These are phyloP conservation scores for Claviceps fusiformis DNA, from an alignment of 2,329 filamentous ascomycete species.

Conservation along the genomic window DNA sequence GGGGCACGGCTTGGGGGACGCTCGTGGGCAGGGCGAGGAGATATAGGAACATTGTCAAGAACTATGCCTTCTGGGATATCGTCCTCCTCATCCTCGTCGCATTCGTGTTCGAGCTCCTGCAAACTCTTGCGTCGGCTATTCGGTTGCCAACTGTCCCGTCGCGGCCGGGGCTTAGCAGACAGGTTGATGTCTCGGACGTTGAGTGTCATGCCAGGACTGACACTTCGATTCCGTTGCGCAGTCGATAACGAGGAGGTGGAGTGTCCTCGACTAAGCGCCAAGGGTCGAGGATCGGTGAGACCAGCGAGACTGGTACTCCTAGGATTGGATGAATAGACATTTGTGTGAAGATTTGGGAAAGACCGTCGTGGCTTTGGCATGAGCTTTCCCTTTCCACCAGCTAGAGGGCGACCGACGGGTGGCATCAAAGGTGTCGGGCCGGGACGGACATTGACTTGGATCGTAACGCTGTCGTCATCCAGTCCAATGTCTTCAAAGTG, in stretches of 20 bases:
- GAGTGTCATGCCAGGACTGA: constrained; percentile 35
- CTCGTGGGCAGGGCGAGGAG: constrained; percentile 50
- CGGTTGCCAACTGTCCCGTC: constrained; percentile 60
- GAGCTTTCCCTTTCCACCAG: constrained; percentile 16
- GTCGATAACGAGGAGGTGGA: constrained; percentile 25
- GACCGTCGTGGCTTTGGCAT: constrained; percentile 24
- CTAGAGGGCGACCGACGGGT: constrained; percentile 16
- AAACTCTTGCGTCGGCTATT: constrained; percentile 51
- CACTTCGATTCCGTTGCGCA: constrained; percentile 32
- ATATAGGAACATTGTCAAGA: constrained; percentile 72
- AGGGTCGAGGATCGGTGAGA: constrained; percentile 22
- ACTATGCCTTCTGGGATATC: constrained; percentile 69
- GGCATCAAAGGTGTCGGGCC: constrained; percentile 12
- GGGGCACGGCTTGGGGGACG: constrained; percentile 38
- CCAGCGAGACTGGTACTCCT: constrained; percentile 33
- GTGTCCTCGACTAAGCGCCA: constrained; percentile 14
- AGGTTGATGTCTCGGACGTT: constrained; percentile 29
- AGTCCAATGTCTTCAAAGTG: constrained; percentile 93
- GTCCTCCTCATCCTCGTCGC: constrained; percentile 59
- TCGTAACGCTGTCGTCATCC: constrained; percentile 45
- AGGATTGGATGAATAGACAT: constrained; percentile 33
- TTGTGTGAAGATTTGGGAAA: constrained; percentile 31
- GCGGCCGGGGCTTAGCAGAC: constrained; percentile 21
- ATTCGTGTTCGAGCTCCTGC: constrained; percentile 61
- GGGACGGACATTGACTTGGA: constrained; percentile 30